Base-by-base conservation (phyloP, 2,329 filamentous ascomycete species). In the Sphaerulina musiva region DNA sequence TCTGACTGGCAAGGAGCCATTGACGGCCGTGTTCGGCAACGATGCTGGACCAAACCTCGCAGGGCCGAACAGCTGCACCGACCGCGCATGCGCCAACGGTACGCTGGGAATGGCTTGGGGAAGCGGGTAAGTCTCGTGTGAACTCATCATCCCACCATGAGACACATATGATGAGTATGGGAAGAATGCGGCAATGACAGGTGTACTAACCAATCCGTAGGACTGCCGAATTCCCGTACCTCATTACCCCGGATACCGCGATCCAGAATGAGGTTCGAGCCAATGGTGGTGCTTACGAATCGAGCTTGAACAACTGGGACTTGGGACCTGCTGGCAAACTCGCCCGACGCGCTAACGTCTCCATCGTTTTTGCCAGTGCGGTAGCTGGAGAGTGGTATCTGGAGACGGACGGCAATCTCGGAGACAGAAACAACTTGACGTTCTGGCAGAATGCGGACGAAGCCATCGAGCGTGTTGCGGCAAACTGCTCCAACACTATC, bases 401-500 rank as follows among this genome's bases (percentile, higher is more conserved):
- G 46, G 73, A 72, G 0, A 73, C 76, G 2, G 66, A 66, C 9
- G 54, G 67, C 29, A 73, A 74, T 49, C 65, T 66, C 2, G 77
- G 76, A 17, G 77, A 80, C 53, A 70, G 76, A 34, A 75, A 73
- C 54, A 71, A 77, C 58, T 68, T 78, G 12, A 70, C 76, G 41
- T 71, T 74, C 14, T 78, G 75, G 75, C 52, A 59, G 38, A 53
- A 52, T 7, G 61, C 57, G 11, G 63, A 65, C 29, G 57, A 47
- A 3, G 55, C 96, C 50, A 85, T 96, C 71, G 80, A 86, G 71
- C 88, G 62, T 46, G 61, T 69, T 23, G 65, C 65, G 2, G 74
- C 73, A 17, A 62, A 62, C 34, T 68, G 65, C 60, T 58, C 48
- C 55, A 67, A 68, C 62, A 66, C 64, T 10, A 63, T 67, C 45